Base-by-base conservation (phyloP, 2,329 filamentous ascomycete species). In the Aspergillus arachidicola region DNA sequence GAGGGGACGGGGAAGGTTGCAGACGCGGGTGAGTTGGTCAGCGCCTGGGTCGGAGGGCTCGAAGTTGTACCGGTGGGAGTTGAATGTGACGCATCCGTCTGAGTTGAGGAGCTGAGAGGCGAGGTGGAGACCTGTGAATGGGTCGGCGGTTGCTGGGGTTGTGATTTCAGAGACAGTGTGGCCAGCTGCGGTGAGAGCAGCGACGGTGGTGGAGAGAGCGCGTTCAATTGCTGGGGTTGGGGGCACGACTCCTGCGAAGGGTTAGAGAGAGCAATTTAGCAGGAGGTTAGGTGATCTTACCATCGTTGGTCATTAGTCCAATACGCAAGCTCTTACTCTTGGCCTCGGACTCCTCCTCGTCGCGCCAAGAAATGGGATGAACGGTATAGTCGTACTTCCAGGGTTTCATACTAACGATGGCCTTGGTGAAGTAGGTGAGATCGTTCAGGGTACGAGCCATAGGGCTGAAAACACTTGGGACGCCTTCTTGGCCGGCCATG, bases 401-500 rank as follows among this genome's bases (percentile, higher is more conserved):
- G 0, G 93, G 92, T 78, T 91, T 83, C 88, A 95, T 94, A 57
- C 86, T 81, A 60, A 97, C 86, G 60, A 97, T 81, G 9, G 88
- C 86, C 58, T 88, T 87, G 4, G 92, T 91, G 76, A 97, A 97
- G 79, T 96, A 97, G 1, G 85, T 85, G 64, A 97, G 80, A 73
- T 97, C 94, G 66, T 89, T 86, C 63, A 97, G 79, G 0, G 93
- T 97, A 59, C 93, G 86, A 3, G 94, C 87, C 94, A 98, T 97
- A 6, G 94, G 94, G 62, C 91, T 94, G 79, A 94, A 97, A 23
- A 97, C 93, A 66, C 90, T 92, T 0, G 92, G 89, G 36, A 97
- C 88, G 0, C 93, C 94, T 74, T 97, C 94, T 75, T 97, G 93
- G 0, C 94, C 94, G 0, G 91, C 88, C 93, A 97, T 97, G 71